Conservation (phyloP, 345 rosid species). For the Eucalyptus curtisii region DNA sequence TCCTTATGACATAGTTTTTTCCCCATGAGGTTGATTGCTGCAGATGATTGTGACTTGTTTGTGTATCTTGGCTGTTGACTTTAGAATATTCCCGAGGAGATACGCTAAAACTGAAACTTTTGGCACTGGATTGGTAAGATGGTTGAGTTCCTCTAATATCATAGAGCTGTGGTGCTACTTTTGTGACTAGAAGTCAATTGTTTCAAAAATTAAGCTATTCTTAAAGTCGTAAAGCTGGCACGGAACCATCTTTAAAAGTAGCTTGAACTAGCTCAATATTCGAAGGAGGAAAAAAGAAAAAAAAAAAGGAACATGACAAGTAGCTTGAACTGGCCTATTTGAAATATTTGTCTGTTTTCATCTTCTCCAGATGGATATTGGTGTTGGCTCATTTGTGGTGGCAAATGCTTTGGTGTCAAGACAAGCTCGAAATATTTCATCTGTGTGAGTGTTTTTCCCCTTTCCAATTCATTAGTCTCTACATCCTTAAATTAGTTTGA, state of each 20-base stretch:
- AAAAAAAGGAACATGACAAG: not conserved
- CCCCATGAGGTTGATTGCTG: not conserved
- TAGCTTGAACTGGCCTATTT: not conserved
- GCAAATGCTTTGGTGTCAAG: constrained; percentile 73
- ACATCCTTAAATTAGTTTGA: not conserved
- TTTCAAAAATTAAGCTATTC: not conserved
- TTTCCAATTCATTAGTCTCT: not conserved
- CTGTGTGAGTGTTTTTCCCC: constrained; percentile 26
- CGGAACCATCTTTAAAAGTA: not conserved
- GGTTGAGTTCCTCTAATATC: not conserved
- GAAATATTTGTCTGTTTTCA: not conserved
- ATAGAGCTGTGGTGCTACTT: not conserved
- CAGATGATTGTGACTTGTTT: constrained; percentile 80
- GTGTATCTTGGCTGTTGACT: constrained; percentile 90
- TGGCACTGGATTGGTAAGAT: constrained; percentile 73
- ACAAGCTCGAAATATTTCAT: constrained; percentile 58
- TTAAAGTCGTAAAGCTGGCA: not conserved
- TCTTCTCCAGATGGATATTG: constrained; percentile 81
- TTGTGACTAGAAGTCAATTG: not conserved
- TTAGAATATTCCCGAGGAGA: constrained; percentile 76
- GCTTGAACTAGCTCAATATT: not conserved
- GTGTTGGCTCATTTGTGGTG: constrained; percentile 87
- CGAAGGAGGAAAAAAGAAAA: rapidly evolving
- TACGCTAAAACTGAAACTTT: constrained; percentile 83
- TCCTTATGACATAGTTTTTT: not conserved